Evolutionary conservation across 2,329 filamentous ascomycete species (phyloP), one percentile per base, ranked within the genome.

Genomic region (Grosmannia serpens): DNA sequence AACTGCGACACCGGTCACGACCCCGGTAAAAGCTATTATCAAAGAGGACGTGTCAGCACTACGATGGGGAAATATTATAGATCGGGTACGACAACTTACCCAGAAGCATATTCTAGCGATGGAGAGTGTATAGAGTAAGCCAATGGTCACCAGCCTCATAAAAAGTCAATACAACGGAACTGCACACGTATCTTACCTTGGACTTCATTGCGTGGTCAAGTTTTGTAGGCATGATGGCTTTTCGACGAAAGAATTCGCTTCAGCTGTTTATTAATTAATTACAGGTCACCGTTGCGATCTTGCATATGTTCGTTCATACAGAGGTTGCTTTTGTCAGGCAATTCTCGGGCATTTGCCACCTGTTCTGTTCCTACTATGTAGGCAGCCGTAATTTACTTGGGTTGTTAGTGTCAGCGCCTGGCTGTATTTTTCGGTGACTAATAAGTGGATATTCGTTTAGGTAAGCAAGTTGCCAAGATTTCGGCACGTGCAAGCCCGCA

Each of bases 1-100:
- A 49, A 83, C 84, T 20, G 90, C 87, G 2, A 87, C 90, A 2
- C 88, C 89, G 8, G 88, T 88, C 17, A 96, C 81, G 56, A 95
- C 79, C 11, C 88, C 89, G 5, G 87, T 85, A 69, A 96, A 96
- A 22, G 85, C 89, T 85, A 54, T 11, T 58, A 33, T 24, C 2
- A n/a, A 26, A 20, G 6, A 47, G 31, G 33, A 8, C 8, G 7
- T 33, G 41, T n/a, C n/a, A 31, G 50, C 17, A 27, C n/a, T 38
- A 11, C 20, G 8, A n/a, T 24, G 8, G 4, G 33, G n/a, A n/a
- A n/a, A n/a, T n/a, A n/a, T n/a, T n/a, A n/a, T n/a, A n/a, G n/a
- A n/a, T n/a, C n/a, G 20, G 38, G 6, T 4, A 35, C 24, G 9
- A 5, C 3, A n/a, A 44, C 62, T 62, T 78, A 89, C 86, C 86